Evolutionary conservation across 2,329 filamentous ascomycete species (phyloP).

Genomic region (Aspergillus sp.): DNA sequence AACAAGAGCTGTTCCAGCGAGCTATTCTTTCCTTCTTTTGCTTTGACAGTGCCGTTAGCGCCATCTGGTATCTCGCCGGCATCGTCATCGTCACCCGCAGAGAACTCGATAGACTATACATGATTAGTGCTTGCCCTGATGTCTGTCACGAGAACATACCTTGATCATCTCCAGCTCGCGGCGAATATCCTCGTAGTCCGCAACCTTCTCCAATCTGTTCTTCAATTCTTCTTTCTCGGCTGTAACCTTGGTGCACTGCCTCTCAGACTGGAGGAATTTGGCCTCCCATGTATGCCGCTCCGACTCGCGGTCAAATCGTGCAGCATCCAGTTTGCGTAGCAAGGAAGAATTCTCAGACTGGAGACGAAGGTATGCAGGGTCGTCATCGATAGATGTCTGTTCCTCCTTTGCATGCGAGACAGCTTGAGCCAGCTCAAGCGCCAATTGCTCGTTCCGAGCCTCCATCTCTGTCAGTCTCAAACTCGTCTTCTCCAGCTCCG

Average conservation of each 20-base stretch:
- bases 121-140: slow-evolving; percentile 13
- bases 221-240: slow-evolving; percentile 81
- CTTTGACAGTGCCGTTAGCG: slow-evolving; percentile 58
- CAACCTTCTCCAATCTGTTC: slow-evolving; percentile 82
- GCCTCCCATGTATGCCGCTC: slow-evolving; percentile 76
- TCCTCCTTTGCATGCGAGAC: slow-evolving; percentile 70
- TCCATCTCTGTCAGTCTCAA: slow-evolving; percentile 86
- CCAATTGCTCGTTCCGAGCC: slow-evolving; percentile 89
- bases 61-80: slow-evolving; percentile 48
- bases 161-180: slow-evolving; percentile 95
- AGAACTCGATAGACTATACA: slow-evolving; percentile 83
- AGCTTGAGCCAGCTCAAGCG: slow-evolving; percentile 86
- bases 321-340: slow-evolving; percentile 82
- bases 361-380: slow-evolving; percentile 84
- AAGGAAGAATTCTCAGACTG: slow-evolving; percentile 92
- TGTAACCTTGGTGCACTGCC: slow-evolving; percentile 74
- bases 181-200: slow-evolving; percentile 94
- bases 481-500: slow-evolving; percentile 89
- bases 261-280: slow-evolving; percentile 76
- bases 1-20: slow-evolving; percentile 89
- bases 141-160: slow-evolving; percentile 39
- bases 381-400: slow-evolving; percentile 76
- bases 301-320: slow-evolving; percentile 80
- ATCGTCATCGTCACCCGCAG: slow-evolving; percentile 78
- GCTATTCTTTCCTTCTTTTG: slow-evolving; percentile 64